Percentiles rank a stretch among this genome's conserved stretches.
phyloP scores from a whole-genome alignment of 495 filamentous ascomycete genomes.

The Xylaria scruposa region DNA sequence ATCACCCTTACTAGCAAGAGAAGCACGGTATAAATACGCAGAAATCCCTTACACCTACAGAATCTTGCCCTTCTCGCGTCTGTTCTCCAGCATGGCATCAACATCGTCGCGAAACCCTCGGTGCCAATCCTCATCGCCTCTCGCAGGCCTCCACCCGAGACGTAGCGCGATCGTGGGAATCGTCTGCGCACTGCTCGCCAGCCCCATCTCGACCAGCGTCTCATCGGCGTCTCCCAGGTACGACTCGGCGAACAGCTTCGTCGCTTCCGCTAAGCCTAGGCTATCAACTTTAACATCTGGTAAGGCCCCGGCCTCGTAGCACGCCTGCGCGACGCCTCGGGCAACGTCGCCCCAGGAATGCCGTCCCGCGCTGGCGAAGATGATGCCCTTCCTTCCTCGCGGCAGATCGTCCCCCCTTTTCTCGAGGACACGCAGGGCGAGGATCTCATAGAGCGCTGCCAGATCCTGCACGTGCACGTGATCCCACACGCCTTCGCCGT shows the following conservation, averaged over 20 bases:
- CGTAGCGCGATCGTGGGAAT: constrained; percentile 38
- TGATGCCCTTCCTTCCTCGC: constrained; percentile 50
- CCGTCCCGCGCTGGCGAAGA: constrained; percentile 52
- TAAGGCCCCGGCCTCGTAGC: constrained; percentile 41
- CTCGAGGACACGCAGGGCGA: constrained; percentile 40
- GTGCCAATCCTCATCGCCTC: constrained; percentile 40
- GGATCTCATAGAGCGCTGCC: constrained; percentile 45
- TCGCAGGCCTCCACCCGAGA: constrained; percentile 51
- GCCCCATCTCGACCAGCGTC: constrained; percentile 44
- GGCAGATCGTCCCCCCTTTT: constrained; percentile 44
- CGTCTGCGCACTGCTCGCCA: constrained; percentile 41
- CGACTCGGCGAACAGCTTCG: constrained; percentile 37
- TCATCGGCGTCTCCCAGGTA: constrained; percentile 21
- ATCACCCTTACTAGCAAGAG: too few relatives aligned
- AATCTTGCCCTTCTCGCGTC: background rate
- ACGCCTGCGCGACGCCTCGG: constrained; percentile 46
- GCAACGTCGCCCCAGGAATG: constrained; percentile 49
- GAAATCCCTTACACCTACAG: background rate
- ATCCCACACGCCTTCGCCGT: constrained; percentile 54
- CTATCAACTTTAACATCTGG: constrained; percentile 39
- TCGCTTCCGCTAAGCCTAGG: constrained; percentile 45
- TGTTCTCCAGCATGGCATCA: constrained; percentile 26
- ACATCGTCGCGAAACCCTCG: constrained; percentile 32
- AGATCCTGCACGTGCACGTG: constrained; percentile 57
- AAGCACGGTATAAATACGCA: background rate